Evolutionary conservation across 192 early-diverging fungal genomes (phyloP).

Genomic region (Coemansia sp.): DNA sequence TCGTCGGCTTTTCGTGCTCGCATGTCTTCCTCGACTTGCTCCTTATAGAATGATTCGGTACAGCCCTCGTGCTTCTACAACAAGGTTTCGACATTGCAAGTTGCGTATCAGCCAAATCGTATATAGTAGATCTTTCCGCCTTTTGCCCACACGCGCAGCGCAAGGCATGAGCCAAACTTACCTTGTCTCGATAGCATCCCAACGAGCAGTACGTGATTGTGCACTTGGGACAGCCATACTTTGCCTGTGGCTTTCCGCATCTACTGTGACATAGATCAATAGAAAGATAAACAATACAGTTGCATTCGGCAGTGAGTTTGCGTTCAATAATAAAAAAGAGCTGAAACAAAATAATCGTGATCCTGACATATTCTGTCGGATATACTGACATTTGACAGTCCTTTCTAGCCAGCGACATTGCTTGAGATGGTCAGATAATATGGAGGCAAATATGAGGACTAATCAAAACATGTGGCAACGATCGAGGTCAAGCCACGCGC

Average conservation of each 20-base stretch:
- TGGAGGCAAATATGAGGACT: background rate
- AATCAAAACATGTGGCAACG: background rate
- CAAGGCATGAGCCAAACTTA: background rate
- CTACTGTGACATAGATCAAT: conserved; percentile 6
- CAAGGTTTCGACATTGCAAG: background rate
- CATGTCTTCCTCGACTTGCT: conserved; percentile 37
- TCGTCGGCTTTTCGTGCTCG: conserved; percentile 38
- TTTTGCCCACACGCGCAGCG: background rate
- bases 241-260: conserved; percentile 43
- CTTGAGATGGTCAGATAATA: background rate
- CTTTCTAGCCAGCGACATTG: conserved; percentile 5
- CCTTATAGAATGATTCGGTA: conserved; percentile 50
- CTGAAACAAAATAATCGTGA: background rate
- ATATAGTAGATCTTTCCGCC: too few species aligned
- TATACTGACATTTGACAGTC: conserved; percentile 6
- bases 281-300: background rate
- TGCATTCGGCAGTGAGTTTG: background rate
- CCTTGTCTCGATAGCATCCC: conserved; percentile 46
- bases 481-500: too few species aligned
- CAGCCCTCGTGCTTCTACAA: conserved; percentile 31
- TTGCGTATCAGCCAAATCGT: background rate
- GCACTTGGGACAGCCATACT: conserved; percentile 55
- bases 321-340: background rate
- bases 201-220: conserved; percentile 42
- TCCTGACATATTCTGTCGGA: background rate